These are phyloP conservation scores for Pontederia crassipes DNA, from an alignment of 176 grass and related monocot species.

Conservation along the genomic window DNA sequence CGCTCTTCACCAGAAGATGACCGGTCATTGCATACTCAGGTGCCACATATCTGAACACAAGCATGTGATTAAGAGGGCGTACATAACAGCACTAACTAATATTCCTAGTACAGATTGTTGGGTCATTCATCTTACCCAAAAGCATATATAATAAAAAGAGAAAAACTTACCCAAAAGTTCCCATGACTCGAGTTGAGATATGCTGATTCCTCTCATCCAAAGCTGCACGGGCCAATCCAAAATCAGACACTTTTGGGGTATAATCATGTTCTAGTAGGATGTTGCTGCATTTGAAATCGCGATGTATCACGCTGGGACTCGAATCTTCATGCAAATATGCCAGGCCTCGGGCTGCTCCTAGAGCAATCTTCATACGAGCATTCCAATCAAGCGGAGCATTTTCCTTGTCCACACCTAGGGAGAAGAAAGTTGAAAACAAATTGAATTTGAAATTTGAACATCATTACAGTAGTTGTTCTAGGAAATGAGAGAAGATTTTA, in stretches of 20 bases:
- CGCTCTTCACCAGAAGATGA: slow-evolving; percentile 20
- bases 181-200: slow-evolving; percentile 16
- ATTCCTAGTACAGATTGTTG: background rate
- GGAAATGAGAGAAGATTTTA: background rate
- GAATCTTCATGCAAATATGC: slow-evolving; percentile 20
- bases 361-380: slow-evolving; percentile 19
- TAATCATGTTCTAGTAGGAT: slow-evolving; percentile 16
- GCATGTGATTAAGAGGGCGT: background rate
- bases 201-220: slow-evolving; percentile 13
- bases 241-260: slow-evolving; percentile 22
- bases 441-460: background rate
- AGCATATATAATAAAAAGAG: too few species aligned
- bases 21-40: slow-evolving; percentile 23
- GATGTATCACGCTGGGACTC: slow-evolving; percentile 17
- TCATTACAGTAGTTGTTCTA: too few species aligned
- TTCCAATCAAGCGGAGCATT: slow-evolving; percentile 10
- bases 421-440: background rate
- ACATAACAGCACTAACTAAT: background rate
- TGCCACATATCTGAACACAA: slow-evolving; percentile 7
- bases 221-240: slow-evolving; percentile 14
- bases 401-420: slow-evolving; percentile 9
- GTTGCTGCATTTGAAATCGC: slow-evolving; percentile 19
- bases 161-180: slow-evolving; percentile 18
- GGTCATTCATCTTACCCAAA: background rate
- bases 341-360: slow-evolving; percentile 15